Evolutionary conservation across 192 early-diverging fungal genomes (phyloP).

Genomic region (Coemansia biformis): DNA sequence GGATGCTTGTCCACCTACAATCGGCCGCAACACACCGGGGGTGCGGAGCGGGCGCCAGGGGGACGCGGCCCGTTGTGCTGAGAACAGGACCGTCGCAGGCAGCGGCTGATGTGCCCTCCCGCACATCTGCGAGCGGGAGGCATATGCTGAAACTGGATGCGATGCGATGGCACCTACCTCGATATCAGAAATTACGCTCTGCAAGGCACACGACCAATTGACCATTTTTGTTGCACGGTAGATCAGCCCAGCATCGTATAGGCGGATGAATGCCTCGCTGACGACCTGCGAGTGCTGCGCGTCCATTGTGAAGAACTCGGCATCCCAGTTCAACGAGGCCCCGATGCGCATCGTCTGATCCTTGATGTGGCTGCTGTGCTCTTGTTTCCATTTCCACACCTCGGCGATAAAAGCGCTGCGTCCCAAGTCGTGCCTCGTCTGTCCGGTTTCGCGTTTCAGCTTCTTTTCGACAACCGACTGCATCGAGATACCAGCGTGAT

Average conservation of each 20-base stretch:
- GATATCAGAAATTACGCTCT: slow-evolving; percentile 94
- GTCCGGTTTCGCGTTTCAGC: slow-evolving; percentile 44
- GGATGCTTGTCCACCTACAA: slow-evolving; percentile 73
- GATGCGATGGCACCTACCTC: too few species aligned
- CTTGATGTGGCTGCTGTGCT: slow-evolving; percentile 74
- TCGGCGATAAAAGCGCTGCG: slow-evolving; percentile 76
- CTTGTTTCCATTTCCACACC: slow-evolving; percentile 83
- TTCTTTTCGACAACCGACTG: slow-evolving; percentile 94
- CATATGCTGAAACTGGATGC: too few species aligned
- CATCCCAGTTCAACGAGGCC: slow-evolving; percentile 82
- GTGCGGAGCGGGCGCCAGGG: too few species aligned
- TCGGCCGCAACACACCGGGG: too few species aligned
- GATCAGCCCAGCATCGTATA: slow-evolving; percentile 83
- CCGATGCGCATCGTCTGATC: slow-evolving; percentile 78
- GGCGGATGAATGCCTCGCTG: slow-evolving; percentile 80
- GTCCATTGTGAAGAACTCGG: slow-evolving; percentile 89
- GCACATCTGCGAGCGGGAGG: too few species aligned
- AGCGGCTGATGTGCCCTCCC: too few species aligned
- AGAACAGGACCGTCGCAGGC: too few species aligned
- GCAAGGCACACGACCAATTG: slow-evolving; percentile 92
- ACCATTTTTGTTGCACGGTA: slow-evolving; percentile 90
- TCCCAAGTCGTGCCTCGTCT: slow-evolving; percentile 81
- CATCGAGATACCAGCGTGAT: slow-evolving; percentile 96
- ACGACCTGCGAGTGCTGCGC: slow-evolving; percentile 65
- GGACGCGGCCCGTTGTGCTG: too few species aligned